Conservation (phyloP, 441 rosid species). For the Daphne laureola region DNA sequence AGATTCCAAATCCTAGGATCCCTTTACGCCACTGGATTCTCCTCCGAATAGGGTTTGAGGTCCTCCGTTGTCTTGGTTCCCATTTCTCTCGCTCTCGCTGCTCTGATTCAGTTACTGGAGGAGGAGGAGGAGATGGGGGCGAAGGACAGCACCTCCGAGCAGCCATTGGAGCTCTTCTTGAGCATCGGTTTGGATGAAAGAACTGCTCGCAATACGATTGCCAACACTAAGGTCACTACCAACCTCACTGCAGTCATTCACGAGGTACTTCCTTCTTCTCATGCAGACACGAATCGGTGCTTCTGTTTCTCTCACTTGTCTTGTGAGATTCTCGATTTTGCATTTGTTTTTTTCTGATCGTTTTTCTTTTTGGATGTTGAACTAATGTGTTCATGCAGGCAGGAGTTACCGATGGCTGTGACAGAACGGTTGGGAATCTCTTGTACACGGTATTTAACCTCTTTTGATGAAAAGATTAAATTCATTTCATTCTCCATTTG, state of each 20-base stretch:
- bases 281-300: background rate
- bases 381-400: constrained; percentile 37
- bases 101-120: background rate
- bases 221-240: constrained; percentile 73
- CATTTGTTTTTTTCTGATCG: too few species aligned
- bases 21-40: too few species aligned
- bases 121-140: constrained; percentile 26
- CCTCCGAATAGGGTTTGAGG: background rate
- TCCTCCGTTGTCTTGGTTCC: too few species aligned
- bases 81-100: constrained; percentile 1
- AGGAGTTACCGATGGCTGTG: constrained; percentile 68
- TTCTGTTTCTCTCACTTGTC: background rate
- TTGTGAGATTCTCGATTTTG: background rate
- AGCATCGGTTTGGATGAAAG: constrained; percentile 79
- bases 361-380: constrained; percentile 3
- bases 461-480: too few species aligned
- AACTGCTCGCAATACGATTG: constrained; percentile 70
- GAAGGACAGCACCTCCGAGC: constrained; percentile 33
- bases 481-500: too few species aligned
- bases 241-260: constrained; percentile 69
- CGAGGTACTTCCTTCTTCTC: constrained; percentile 42
- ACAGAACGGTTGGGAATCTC: constrained; percentile 66
- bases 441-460: constrained; percentile 52
- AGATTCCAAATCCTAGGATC: too few species aligned
- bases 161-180: constrained; percentile 56